Evolutionary conservation across 2,329 filamentous ascomycete genomes (phyloP), one percentile per base, ranked within the genome.

Genomic region (Penicillium sp.): DNA sequence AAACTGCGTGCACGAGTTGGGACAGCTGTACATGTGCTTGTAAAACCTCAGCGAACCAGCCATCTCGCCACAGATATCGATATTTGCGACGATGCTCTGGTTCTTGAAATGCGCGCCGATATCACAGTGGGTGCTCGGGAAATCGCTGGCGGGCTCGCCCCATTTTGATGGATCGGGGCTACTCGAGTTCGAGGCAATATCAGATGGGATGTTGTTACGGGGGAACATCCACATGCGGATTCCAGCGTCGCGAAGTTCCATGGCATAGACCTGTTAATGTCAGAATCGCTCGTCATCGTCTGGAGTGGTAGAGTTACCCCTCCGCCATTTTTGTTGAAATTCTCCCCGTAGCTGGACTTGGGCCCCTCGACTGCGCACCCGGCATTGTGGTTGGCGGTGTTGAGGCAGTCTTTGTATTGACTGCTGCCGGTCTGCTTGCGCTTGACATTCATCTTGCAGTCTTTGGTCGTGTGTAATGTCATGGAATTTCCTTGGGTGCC

Each of bases 51-150:
- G n/a, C 5, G 25, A 55, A 9, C 33, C 4, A 4, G 73, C 73
- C 50, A 74, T 67, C 25, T 72, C 60, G 2, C 80, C 80, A 45
- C 80, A 84, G 6, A 84, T 61, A 51, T 80, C 75, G 45, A 83
- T 82, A 48, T 83, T 82, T 32, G 73, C 72, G 41, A 82, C 70
- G 48, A 83, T 82, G 46, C 75, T 79, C 56, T 80, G 73, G 53
- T 83, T 83, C 40, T 61, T 67, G 58, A 83, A 83, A 52, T 82
- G 77, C 3, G 62, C 67, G 4, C 61, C 59, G 27, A 83, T 75
- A 41, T 78, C 64, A 60, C 80, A 84, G 31, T 74, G 59, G 0
- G 79, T 82, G 50, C 65, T 71, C 6, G 80, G 80, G 55, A 83
- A 83, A 41, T 84, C 80, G 2, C 80, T 78, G 6, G 74, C 52